Percentiles rank a stretch among this genome's conserved stretches.
Evolutionary conservation across 345 rosid species (phyloP).

Genomic region (Bruguiera gymnorhiza): DNA sequence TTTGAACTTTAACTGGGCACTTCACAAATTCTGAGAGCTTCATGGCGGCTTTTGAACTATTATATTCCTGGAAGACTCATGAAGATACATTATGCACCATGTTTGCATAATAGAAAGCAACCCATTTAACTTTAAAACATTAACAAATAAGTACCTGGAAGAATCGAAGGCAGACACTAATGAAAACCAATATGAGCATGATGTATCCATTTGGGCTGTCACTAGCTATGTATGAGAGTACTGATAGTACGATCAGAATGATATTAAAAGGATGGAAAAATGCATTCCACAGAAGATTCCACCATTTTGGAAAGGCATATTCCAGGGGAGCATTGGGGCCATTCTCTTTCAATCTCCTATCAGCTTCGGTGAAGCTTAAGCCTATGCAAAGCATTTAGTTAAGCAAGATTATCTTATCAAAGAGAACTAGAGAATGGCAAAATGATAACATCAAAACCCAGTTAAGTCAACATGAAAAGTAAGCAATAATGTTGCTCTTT

Average conservation of each 20-base stretch:
- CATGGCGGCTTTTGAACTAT: conserved; percentile 79
- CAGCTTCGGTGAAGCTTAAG: conserved; percentile 68
- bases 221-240: conserved; percentile 54
- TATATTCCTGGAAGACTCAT: conserved; percentile 43
- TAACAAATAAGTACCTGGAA: conserved; percentile 42
- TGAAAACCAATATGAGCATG: conserved; percentile 58
- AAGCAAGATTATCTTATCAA: background rate
- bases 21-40: conserved; percentile 57
- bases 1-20: conserved; percentile 67
- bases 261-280: conserved; percentile 74
- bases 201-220: conserved; percentile 65
- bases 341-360: conserved; percentile 55
- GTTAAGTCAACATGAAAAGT: too few relatives aligned
- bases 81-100: background rate
- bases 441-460: background rate
- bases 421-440: too few relatives aligned
- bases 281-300: conserved; percentile 65
- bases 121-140: background rate
- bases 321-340: conserved; percentile 60
- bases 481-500: too few relatives aligned
- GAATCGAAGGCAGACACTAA: conserved; percentile 61
- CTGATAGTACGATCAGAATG: conserved; percentile 55
- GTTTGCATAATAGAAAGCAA: conserved; percentile 4
- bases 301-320: conserved; percentile 48
- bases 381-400: conserved; percentile 29